Base-by-base conservation (phyloP, 2,329 filamentous ascomycete species). In the Cladosporium colombiae region DNA sequence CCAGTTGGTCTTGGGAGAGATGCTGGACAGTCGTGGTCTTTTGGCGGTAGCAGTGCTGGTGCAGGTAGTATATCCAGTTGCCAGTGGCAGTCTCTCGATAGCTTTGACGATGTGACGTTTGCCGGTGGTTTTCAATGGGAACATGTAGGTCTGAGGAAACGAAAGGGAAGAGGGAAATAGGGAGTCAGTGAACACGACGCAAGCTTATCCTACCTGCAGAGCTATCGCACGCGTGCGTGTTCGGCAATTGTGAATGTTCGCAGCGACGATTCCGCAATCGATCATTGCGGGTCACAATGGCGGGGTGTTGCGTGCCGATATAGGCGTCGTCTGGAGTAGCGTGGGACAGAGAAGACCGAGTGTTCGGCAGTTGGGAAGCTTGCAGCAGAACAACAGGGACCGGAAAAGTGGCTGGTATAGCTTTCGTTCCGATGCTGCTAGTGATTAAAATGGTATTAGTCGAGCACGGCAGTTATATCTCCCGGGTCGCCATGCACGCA, bases 221-320 rank as follows among this genome's bases (percentile, higher is more conserved):
- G 13, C 52, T 55, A 55, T 33, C 40, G 11, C n/a, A 57, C 18
- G 33, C 31, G n/a, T 57, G 33, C 31, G n/a, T 46, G 18, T 35
- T 63, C 61, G 61, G 61, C 61, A 63, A 56, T 63, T 63, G 61
- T 49, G 35, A 55, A 33, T 55, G 52, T 33, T 55, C 52, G 52
- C 25, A 29, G 29, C 31, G 3, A 57, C 46, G 46, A 37, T 62
- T 37, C 27, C 57, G 27, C 18, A 27, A 62, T 55, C 49, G 57
- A 25, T 14, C 60, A 62, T 62, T 37, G 60, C 49, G 60, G 60
- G 60, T 62, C 60, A 23, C 40, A n/a, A 52, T 52, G 31, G 61
- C 61, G 61, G 61, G 61, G 61, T 53, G 35, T 27, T 27, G 27
- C 1, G 33, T 56, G 50, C 61, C 61, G 61, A 63, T 63, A 31